Percentiles rank a stretch among this genome's conserved stretches.
Conservation (phyloP, 2,329 filamentous ascomycete genomes). For the Hypoxylon sp. region DNA sequence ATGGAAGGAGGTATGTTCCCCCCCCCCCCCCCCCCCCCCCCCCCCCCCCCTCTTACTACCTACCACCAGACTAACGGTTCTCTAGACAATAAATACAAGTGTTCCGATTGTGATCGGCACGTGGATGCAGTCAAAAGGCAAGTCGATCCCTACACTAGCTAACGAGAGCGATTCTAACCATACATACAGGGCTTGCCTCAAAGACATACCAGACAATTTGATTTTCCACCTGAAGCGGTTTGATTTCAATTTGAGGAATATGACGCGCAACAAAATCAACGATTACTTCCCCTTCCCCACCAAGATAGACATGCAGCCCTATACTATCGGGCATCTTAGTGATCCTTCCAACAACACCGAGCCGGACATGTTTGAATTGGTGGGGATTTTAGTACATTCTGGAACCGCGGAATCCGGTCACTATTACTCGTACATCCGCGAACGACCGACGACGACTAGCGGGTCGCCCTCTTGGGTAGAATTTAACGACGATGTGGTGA, state of each 20-base stretch:
- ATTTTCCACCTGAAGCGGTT: slow-evolving; percentile 95
- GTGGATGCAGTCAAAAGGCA: slow-evolving; percentile 92
- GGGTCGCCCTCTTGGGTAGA: slow-evolving; percentile 79
- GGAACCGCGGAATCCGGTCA: slow-evolving; percentile 94
- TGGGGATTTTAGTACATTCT: slow-evolving; percentile 93
- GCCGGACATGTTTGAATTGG: slow-evolving; percentile 87
- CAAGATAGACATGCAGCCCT: slow-evolving; percentile 85
- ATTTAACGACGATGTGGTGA: slow-evolving; percentile 91
- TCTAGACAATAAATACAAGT: slow-evolving; percentile 95
- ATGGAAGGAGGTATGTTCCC: slow-evolving; percentile 81
- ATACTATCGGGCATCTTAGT: slow-evolving; percentile 85
- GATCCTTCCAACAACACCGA: slow-evolving; percentile 62
- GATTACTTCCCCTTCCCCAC: slow-evolving; percentile 90
- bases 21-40: not conserved
- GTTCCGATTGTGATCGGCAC: slow-evolving; percentile 85
- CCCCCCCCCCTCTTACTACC: not conserved
- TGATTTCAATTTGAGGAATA: slow-evolving; percentile 78
- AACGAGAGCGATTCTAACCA: slow-evolving; percentile 20
- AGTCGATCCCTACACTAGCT: not conserved
- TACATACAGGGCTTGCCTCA: slow-evolving; percentile 77
- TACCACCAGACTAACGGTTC: slow-evolving; percentile 34
- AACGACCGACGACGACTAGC: slow-evolving; percentile 67
- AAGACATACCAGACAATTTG: slow-evolving; percentile 90
- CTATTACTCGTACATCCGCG: slow-evolving; percentile 95
- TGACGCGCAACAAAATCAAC: slow-evolving; percentile 91